These are phyloP conservation scores for Fraxinus cuspidata DNA, from an alignment of 257 asterid species.

Conservation along the genomic window DNA sequence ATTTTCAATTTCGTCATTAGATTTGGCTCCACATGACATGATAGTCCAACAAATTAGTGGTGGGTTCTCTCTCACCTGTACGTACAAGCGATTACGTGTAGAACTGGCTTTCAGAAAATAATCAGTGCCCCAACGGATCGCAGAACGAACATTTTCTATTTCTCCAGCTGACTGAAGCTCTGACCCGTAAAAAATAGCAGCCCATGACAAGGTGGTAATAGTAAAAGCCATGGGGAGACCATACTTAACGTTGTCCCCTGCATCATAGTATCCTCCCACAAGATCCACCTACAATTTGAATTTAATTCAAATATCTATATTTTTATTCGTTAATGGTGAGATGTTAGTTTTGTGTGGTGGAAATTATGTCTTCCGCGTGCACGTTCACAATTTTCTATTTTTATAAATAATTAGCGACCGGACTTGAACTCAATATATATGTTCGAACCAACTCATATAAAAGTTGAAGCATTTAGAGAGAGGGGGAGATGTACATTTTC, in stretches of 20 bases:
- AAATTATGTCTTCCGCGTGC: too few relatives aligned
- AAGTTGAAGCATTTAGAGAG: background rate
- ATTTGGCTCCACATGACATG: too few relatives aligned
- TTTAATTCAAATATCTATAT: too few relatives aligned
- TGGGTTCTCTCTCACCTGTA: constrained; percentile 45
- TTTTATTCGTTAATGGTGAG: too few relatives aligned
- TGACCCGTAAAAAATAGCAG: constrained; percentile 41
- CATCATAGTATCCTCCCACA: constrained; percentile 87
- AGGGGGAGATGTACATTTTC: constrained; percentile 39
- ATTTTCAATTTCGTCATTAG: background rate
- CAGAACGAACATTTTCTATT: constrained; percentile 38
- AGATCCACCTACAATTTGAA: constrained; percentile 56
- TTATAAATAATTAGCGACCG: too few relatives aligned
- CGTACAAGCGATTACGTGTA: constrained; percentile 44
- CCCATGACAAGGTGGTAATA: constrained; percentile 75
- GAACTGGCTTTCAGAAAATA: constrained; percentile 65
- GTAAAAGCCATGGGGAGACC: constrained; percentile 90
- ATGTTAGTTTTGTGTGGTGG: too few relatives aligned
- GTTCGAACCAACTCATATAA: too few relatives aligned
- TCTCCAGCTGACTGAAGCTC: constrained; percentile 70
- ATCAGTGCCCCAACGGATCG: constrained; percentile 79
- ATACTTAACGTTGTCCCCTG: constrained; percentile 82
- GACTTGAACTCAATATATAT: background rate
- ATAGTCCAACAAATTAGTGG: background rate
- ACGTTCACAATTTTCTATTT: too few relatives aligned